These are phyloP conservation scores for Articulospora tetracladia DNA, from an alignment of 495 filamentous ascomycete genomes.

Conservation along the genomic window DNA sequence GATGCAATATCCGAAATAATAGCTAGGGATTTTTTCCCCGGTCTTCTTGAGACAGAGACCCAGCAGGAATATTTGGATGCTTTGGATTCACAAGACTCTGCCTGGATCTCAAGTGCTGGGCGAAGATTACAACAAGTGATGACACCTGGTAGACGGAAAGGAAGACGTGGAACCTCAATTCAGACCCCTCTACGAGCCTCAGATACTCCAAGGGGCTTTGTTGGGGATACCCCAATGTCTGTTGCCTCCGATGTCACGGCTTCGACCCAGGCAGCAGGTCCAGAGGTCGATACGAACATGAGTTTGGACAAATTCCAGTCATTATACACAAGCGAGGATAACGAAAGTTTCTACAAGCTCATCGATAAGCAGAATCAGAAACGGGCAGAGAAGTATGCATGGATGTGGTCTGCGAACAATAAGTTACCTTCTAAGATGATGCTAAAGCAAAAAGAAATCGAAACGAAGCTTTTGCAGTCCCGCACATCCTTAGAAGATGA, in stretches of 20 bases:
- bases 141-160: conserved; percentile 59
- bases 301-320: conserved; percentile 81
- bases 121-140: conserved; percentile 72
- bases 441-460: conserved; percentile 70
- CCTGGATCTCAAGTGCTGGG: conserved; percentile 82
- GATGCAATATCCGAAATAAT: conserved; percentile 91
- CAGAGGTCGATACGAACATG: conserved; percentile 74
- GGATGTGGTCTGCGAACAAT: conserved; percentile 77
- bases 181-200: conserved; percentile 27
- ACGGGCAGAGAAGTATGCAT: conserved; percentile 74
- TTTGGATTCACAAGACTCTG: conserved; percentile 73
- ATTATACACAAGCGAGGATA: conserved; percentile 95
- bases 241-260: conserved; percentile 37
- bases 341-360: conserved; percentile 89
- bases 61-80: conserved; percentile 93
- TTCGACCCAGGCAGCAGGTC: conserved; percentile 26
- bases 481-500: conserved; percentile 39
- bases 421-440: conserved; percentile 85
- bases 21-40: conserved; percentile 94
- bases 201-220: conserved; percentile 50
- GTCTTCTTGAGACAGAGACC: conserved; percentile 75
- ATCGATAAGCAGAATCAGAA: conserved; percentile 89
- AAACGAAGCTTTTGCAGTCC: conserved; percentile 56
- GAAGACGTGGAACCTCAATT: conserved; percentile 37
- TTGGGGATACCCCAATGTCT: conserved; percentile 66